Conservation (phyloP, 805 yeast species). For the Wickerhamiella allomyrinae region DNA sequence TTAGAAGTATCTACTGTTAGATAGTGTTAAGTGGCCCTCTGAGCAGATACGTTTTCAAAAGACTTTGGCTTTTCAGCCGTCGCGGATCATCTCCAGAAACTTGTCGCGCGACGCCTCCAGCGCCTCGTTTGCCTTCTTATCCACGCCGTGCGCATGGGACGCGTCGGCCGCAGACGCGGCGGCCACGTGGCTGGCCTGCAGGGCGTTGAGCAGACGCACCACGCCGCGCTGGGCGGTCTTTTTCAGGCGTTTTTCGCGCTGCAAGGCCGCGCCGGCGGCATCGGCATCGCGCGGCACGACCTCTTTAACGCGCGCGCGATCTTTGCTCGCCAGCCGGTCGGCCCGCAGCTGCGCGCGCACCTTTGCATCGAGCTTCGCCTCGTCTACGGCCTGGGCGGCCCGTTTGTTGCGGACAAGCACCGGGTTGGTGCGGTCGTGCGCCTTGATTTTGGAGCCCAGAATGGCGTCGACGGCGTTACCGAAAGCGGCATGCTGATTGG, state of each 20-base stretch:
- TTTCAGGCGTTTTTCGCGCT: constrained; percentile 52
- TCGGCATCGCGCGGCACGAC: constrained; percentile 46
- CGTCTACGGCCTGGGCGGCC: constrained; percentile 56
- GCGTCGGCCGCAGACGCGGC: constrained; percentile 27
- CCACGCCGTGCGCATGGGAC: constrained; percentile 11
- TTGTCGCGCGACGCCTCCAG: constrained; percentile 75
- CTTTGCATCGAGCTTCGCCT: constrained; percentile 67
- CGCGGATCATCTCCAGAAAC: constrained; percentile 67
- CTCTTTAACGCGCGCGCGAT: constrained; percentile 51
- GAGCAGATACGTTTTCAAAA: too few relatives aligned
- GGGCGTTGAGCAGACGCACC: constrained; percentile 69
- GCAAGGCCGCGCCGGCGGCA: constrained; percentile 44
- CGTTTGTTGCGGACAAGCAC: constrained; percentile 73
- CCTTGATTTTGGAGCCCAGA: constrained; percentile 71
- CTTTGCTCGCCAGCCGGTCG: constrained; percentile 57
- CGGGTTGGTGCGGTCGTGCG: constrained; percentile 80
- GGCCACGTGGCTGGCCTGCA: constrained; percentile 59
- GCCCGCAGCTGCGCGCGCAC: constrained; percentile 56
- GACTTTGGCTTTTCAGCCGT: constrained; percentile 14
- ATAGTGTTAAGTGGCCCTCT: too few relatives aligned
- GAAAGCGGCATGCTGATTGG: constrained; percentile 29
- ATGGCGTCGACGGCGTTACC: constrained; percentile 76
- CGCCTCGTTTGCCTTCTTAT: constrained; percentile 31
- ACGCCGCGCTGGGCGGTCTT: constrained; percentile 84
- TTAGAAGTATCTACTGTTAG: too few relatives aligned